Base-by-base conservation (phyloP, 1,284 basidiomycete species). In the Cutaneotrichosporon sp. region DNA sequence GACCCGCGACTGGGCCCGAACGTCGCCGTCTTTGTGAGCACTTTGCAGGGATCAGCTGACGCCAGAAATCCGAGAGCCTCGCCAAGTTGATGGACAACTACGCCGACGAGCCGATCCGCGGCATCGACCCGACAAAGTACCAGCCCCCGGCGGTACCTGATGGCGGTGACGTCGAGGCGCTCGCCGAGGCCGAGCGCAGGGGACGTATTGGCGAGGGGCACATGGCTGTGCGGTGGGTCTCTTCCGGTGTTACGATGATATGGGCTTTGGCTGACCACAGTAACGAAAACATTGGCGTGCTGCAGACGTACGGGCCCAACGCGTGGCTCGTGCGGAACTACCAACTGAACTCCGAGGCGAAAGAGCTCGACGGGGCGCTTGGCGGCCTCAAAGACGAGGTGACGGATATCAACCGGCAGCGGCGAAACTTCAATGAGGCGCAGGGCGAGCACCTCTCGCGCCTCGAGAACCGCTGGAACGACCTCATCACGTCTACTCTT, bases 301-400 rank as follows among this genome's bases (percentile, higher is more conserved):
- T 97, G 38, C 85, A 90, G 69, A 84, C 84, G 40, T 93, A 94
- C 70, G 96, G 90, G 1, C 77, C 86, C 12, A 96, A 97, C 76
- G 85, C 87, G 10, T 96, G 90, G 88, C 82, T 86, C 59, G 84
- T 94, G 71, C 84, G 89, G 69, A 94, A 96, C 74, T 92, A 90
- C 69, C 79, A 88, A 30, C 77, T 91, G 21, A 90, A 94, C 70
- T 80, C 84, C 33, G 83, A 86, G 38, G 83, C 85, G 8, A 86
- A 85, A 61, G 82, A 85, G 59, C 76, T 85, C 7, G 88, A 93
- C 69, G 79, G 80, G 52, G 79, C 84, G 14, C 76, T 90, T 4
- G 85, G 90, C 60, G 80, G 82, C 40, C 60, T 90, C 62, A 85
- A 85, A 69, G 81, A 87, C 64, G 73, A 85, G 49, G 86, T 86